Evolutionary conservation across 352 stramenopile genomes (phyloP).

Genomic region (Elongisporangium anandrum): DNA sequence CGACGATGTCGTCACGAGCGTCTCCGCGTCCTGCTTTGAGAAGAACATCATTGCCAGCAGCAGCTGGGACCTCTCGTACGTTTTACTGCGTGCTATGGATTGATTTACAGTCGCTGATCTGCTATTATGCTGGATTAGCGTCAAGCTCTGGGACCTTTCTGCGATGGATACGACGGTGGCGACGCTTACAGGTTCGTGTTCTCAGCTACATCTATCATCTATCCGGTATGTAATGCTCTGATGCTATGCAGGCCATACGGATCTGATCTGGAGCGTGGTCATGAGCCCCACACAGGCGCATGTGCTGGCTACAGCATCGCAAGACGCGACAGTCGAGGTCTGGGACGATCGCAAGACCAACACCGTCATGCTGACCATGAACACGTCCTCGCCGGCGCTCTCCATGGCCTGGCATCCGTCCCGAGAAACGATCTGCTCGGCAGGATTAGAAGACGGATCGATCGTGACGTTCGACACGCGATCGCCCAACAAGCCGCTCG

Average conservation of each 20-base stretch:
- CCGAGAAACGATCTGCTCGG: constrained; percentile 45
- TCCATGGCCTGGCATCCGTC: constrained; percentile 70
- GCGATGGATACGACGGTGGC: constrained; percentile 39
- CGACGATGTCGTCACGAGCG: constrained; percentile 63
- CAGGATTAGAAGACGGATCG: constrained; percentile 59
- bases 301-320: constrained; percentile 51
- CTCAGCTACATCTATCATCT: not conserved
- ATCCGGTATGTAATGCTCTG: not conserved
- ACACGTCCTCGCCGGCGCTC: constrained; percentile 38
- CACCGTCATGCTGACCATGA: constrained; percentile 28
- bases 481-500: constrained; percentile 34
- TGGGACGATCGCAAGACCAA: constrained; percentile 66
- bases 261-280: constrained; percentile 69
- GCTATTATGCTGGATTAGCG: constrained; percentile 18
- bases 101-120: not conserved
- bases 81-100: not conserved
- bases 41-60: constrained; percentile 39
- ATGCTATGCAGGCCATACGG: constrained; percentile 42
- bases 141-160: constrained; percentile 74
- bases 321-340: constrained; percentile 66
- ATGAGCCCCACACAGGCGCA: constrained; percentile 37
- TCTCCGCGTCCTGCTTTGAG: constrained; percentile 39
- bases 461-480: constrained; percentile 70
- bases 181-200: constrained; percentile 40
- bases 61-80: constrained; percentile 75